These are phyloP conservation scores for Emericellopsis terricola DNA, from an alignment of 495 filamentous ascomycete genomes.

Conservation along the genomic window DNA sequence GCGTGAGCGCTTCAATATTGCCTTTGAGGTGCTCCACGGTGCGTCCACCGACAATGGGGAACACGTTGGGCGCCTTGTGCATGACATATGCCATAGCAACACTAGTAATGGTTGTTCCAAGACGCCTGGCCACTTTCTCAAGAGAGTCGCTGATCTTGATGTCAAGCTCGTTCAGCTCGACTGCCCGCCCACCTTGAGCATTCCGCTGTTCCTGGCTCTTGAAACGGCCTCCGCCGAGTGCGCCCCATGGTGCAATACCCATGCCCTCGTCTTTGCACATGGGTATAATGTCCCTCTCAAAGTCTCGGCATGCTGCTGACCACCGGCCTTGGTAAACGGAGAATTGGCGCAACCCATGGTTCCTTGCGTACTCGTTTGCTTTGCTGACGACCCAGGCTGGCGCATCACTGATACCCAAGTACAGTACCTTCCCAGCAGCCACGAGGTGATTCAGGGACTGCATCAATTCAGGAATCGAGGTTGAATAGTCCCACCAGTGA, in stretches of 20 bases:
- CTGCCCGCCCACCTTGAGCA: slow-evolving; percentile 9
- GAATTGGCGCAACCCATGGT: slow-evolving; percentile 45
- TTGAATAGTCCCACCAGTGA: slow-evolving; percentile 48
- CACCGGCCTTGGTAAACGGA: slow-evolving; percentile 49
- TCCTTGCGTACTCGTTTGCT: slow-evolving; percentile 49
- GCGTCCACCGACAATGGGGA: slow-evolving; percentile 51
- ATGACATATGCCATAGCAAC: slow-evolving; percentile 60
- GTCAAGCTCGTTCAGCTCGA: slow-evolving; percentile 12
- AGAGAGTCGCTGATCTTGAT: slow-evolving; percentile 36
- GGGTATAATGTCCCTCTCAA: slow-evolving; percentile 53
- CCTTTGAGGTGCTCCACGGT: slow-evolving; percentile 42
- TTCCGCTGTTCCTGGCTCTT: slow-evolving; percentile 30
- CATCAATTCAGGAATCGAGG: slow-evolving; percentile 52
- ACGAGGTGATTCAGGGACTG: slow-evolving; percentile 44
- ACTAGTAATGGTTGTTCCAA: slow-evolving; percentile 31
- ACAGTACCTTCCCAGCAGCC: slow-evolving; percentile 43
- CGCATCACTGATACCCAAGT: slow-evolving; percentile 50
- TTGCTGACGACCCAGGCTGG: slow-evolving; percentile 54
- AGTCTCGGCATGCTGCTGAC: slow-evolving; percentile 41
- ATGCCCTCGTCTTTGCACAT: slow-evolving; percentile 53
- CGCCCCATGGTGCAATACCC: slow-evolving; percentile 45
- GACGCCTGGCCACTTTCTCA: slow-evolving; percentile 36
- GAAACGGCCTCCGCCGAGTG: slow-evolving; percentile 46
- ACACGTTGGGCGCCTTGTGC: slow-evolving; percentile 57
- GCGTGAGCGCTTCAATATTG: slow-evolving; percentile 45